phyloP scores from a whole-genome alignment of 2,329 filamentous ascomycete species.

The Dothideomycetes sp. region DNA sequence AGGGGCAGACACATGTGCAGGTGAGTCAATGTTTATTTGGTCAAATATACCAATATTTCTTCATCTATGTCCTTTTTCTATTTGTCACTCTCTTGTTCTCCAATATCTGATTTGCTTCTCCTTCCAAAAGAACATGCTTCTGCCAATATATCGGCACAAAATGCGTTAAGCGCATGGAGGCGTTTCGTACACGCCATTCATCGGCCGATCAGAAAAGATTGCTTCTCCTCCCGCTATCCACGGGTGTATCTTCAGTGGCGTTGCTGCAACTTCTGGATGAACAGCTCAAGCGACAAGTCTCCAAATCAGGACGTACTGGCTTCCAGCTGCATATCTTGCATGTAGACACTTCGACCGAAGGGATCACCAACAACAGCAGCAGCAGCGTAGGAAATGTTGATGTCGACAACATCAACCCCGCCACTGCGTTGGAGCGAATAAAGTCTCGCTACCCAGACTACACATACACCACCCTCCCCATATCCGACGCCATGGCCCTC shows the following conservation, averaged over 20 bases:
- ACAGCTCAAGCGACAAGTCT: constrained; percentile 55
- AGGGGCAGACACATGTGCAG: constrained; percentile 50
- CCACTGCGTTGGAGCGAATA: constrained; percentile 31
- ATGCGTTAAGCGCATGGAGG: constrained; percentile 64
- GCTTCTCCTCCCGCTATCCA: constrained; percentile 70
- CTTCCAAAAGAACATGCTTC: constrained; percentile 59
- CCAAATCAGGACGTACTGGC: constrained; percentile 51
- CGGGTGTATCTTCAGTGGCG: constrained; percentile 68
- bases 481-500: constrained; percentile 45
- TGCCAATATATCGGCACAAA: constrained; percentile 67
- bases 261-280: constrained; percentile 65
- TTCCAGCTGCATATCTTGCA: constrained; percentile 54
- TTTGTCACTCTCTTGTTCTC: background rate
- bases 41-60: constrained; percentile 4
- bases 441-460: constrained; percentile 55
- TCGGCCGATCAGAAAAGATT: constrained; percentile 34
- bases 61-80: background rate
- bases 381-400: constrained; percentile 25
- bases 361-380: constrained; percentile 30
- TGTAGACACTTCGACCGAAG: constrained; percentile 35
- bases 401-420: constrained; percentile 15
- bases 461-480: constrained; percentile 48
- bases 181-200: constrained; percentile 33
- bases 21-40: too few relatives aligned
- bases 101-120: background rate